Conservation (phyloP, 129 eudicot genomes). For the Centrapalus pauciflorus region DNA sequence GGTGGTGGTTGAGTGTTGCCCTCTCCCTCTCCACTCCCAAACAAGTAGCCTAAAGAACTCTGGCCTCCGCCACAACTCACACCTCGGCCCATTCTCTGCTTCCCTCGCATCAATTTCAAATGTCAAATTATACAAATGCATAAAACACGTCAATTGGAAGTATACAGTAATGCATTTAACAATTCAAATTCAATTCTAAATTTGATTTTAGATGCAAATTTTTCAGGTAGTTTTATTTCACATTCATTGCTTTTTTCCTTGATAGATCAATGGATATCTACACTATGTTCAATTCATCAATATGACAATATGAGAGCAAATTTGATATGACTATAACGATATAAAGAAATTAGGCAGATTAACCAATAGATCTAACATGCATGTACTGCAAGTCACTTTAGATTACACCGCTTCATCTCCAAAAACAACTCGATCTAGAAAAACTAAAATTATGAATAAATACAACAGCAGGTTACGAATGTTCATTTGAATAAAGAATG, state of each 20-base stretch:
- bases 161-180: background rate
- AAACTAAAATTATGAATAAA: too few relatives aligned
- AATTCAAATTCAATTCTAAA: background rate
- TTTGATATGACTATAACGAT: background rate
- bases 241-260: background rate
- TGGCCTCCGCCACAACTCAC: constrained; percentile 82
- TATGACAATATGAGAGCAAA: too few relatives aligned
- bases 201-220: background rate
- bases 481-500: too few relatives aligned
- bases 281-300: background rate
- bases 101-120: background rate
- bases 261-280: background rate
- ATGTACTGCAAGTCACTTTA: background rate
- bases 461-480: too few relatives aligned
- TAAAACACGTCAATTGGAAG: background rate
- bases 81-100: constrained; percentile 61
- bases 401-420: background rate
- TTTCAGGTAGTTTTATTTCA: background rate
- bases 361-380: background rate
- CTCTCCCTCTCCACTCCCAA: constrained; percentile 38
- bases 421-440: background rate
- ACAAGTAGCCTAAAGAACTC: constrained; percentile 72
- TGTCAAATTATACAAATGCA: background rate
- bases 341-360: background rate
- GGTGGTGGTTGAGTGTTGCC: constrained; percentile 31